A percentile compares a stretch with the other conserved stretches of the same genome.
These are phyloP conservation scores for Atalantia buxifolia DNA, from an alignment of 345 rosid species.

Conservation along the genomic window DNA sequence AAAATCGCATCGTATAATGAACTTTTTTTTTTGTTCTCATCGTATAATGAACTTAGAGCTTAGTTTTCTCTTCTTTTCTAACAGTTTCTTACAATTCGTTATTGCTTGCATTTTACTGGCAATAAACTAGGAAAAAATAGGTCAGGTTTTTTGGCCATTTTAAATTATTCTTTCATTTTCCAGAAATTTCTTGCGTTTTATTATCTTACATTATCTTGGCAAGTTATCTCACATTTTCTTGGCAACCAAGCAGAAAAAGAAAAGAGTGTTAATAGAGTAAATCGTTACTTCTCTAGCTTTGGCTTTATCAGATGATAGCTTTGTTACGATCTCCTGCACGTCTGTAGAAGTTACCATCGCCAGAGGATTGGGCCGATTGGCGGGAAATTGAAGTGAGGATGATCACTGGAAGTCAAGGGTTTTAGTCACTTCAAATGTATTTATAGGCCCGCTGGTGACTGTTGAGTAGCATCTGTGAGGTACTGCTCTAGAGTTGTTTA, in stretches of 20 bases:
- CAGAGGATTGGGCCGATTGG: not conserved
- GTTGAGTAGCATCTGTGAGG: too few species aligned
- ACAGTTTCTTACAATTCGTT: not conserved
- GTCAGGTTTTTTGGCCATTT: too few species aligned
- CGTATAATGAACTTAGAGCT: too few species aligned
- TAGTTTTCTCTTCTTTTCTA: not conserved
- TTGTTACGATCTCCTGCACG: constrained; percentile 70
- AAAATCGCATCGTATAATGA: not conserved
- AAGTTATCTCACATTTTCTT: not conserved
- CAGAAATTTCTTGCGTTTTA: too few species aligned
- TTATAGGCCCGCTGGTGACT: too few species aligned
- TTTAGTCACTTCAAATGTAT: too few species aligned
- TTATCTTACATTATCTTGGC: too few species aligned
- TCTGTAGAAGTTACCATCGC: constrained; percentile 65
- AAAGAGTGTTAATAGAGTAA: constrained; percentile 11
- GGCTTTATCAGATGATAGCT: constrained; percentile 93
- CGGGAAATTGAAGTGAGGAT: constrained; percentile 1
- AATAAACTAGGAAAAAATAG: constrained; percentile 11
- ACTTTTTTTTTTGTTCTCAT: too few species aligned
- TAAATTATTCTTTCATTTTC: too few species aligned
- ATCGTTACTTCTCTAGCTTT: constrained; percentile 68
- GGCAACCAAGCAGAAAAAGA: constrained; percentile 10
- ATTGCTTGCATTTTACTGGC: not conserved
- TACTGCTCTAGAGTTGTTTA: too few species aligned
- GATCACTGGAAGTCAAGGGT: too few species aligned